A percentile compares a stretch with the other conserved stretches of the same genome.
Conservation (phyloP, 306 rosid genomes). For the Inga laurina region DNA sequence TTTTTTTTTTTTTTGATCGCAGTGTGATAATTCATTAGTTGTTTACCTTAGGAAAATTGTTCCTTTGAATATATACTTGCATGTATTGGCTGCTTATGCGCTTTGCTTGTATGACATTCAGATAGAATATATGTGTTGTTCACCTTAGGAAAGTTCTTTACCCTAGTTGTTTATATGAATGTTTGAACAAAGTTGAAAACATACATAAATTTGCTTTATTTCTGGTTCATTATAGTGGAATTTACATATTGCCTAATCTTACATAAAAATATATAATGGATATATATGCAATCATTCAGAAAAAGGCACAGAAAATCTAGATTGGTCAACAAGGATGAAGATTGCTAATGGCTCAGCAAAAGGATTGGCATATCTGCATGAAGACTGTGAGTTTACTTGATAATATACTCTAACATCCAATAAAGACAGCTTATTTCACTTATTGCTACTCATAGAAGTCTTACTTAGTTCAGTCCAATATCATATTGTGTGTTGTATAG, state of each 20-base stretch:
- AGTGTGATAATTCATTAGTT: background rate
- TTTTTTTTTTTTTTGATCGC: no score
- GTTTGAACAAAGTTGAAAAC: background rate
- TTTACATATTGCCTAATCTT: background rate
- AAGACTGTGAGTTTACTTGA: conserved; percentile 34
- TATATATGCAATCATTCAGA: conserved; percentile 19
- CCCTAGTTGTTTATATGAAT: background rate
- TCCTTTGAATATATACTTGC: background rate
- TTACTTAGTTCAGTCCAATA: background rate
- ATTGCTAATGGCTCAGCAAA: conserved; percentile 44
- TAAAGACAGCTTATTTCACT: background rate
- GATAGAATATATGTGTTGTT: background rate
- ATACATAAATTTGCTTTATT: background rate
- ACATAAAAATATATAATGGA: background rate
- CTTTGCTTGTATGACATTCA: background rate
- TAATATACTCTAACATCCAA: background rate
- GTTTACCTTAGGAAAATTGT: background rate
- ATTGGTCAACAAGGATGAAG: conserved; percentile 42
- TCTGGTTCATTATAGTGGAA: background rate
- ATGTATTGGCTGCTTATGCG: background rate
- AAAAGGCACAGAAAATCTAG: conserved; percentile 20
- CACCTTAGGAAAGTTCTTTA: no score
- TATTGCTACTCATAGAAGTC: background rate
- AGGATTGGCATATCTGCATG: conserved; percentile 45
- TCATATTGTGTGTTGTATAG: conserved; percentile 27